Evolutionary conservation across 192 early-diverging fungal genomes (phyloP), one percentile per base, ranked within the genome.

Genomic region (Coemansia sp.): DNA sequence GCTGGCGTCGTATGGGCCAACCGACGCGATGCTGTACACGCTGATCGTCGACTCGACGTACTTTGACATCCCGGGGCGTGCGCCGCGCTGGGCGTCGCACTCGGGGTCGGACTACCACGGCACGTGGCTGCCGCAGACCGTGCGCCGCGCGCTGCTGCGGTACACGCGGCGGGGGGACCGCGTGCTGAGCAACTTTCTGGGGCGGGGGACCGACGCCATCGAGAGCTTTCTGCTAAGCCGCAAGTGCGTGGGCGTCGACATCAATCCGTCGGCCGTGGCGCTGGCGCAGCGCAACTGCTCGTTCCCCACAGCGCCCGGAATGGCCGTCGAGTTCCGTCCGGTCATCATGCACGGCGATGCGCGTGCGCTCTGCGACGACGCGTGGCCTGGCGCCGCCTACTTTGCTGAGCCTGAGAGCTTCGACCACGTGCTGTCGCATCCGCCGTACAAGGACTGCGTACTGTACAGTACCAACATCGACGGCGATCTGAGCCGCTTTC

Each of bases 381-480:
- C 85, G 7, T 79, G 76, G 76, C 73, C 82, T 4, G 82, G 82
- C 8, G 67, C 71, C 11, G n/a, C 40, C 47, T 73, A 88, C 2
- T 79, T 94, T 58, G 92, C 94, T 60, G 89, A 84, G 60, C 76
- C 78, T 22, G 92, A 91, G 31, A 84, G 83, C 17, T 97, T 92
- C 69, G 93, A 95, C 74, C 94, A 95, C 63, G 84, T 97, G 6
- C 84, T 97, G 29, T 94, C 92, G 11, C 95, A 97, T 62, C 95
- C 95, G 43, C 95, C 95, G 4, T 97, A 97, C 77, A 97, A 97
- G 75, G 94, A 96, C 70, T 95, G 93, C 64, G 92, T 95, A 1
- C 82, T 89, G 5, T 93, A 93, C 71, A 93, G 91, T 54, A 86
- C 91, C 6, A 89, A 94, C 67, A 91, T 97, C 53, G 93, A 92